Base-by-base conservation (phyloP, 768 basidiomycete species). In the Leccinum imitatum region DNA sequence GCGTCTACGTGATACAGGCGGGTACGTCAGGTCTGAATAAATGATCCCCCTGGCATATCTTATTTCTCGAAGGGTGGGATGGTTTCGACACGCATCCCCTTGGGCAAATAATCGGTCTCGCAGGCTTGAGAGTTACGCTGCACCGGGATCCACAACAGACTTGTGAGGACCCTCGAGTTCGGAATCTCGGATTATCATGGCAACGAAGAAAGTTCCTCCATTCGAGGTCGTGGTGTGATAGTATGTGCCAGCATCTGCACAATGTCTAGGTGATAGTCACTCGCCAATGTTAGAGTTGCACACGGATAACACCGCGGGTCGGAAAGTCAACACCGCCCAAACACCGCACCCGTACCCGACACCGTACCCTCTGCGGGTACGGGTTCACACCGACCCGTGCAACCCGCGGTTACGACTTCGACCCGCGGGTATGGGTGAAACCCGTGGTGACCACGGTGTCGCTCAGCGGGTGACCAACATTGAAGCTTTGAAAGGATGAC, bases 1-100 rank as follows among this genome's bases (percentile, higher is more conserved):
- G 39, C n/a, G 59, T 55, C 56, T 54, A 41, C 15, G 35, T 54
- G 57, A 60, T 57, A 52, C 50, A 48, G 39, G 59, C 50, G 54
- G 52, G n/a, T 4, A 44, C 4, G 52, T 50, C 14, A 14, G 4
- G 58, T 54, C 3, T 2, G 50, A 46, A 50, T 21, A 48, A 25
- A 21, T 23, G 57, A 46, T 51, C 10, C 48, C 25, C 33, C 9
- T 19, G 19, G 17, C 39, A 10, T 44, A 31, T 50, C 52, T 51
- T 21, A 17, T 46, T 10, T 21, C 39, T 39, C 7, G 54, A 41
- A 11, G 37, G 55, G 17, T 15, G 7, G 39, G 35, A 33, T 61
- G 52, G 13, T 21, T 17, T 9, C 37, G 44, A 39, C 21, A 30
- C 50, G 15, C 46, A 37, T 15, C 30, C 15, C 39, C 7, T 35